These are phyloP conservation scores for Pseudogymnoascus sp. DNA, from an alignment of 2,329 filamentous ascomycete genomes.

Conservation along the genomic window DNA sequence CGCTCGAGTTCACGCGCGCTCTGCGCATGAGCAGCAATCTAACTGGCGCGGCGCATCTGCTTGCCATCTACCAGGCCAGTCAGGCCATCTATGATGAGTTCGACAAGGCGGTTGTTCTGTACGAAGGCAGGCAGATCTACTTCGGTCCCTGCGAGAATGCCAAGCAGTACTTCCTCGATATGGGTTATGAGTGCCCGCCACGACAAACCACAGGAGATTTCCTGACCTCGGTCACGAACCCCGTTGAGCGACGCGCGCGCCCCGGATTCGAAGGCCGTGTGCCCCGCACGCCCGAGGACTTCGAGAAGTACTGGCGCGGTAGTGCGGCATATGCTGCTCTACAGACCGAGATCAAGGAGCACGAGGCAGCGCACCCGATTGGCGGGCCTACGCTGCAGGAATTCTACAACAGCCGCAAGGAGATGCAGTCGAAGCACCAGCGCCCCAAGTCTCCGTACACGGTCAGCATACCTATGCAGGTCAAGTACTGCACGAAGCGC, in stretches of 20 bases:
- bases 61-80: slow-evolving; percentile 67
- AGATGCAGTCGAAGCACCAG: slow-evolving; percentile 40
- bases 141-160: slow-evolving; percentile 58
- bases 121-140: slow-evolving; percentile 65
- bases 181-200: slow-evolving; percentile 64
- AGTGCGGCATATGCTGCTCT: slow-evolving; percentile 37
- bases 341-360: slow-evolving; percentile 41
- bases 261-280: slow-evolving; percentile 49
- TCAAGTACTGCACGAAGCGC: slow-evolving; percentile 69
- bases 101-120: slow-evolving; percentile 61
- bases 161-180: slow-evolving; percentile 58
- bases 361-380: slow-evolving; percentile 37
- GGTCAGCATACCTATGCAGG: slow-evolving; percentile 65
- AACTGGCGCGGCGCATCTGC: slow-evolving; percentile 51
- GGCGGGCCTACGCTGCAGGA: slow-evolving; percentile 29
- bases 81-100: slow-evolving; percentile 62
- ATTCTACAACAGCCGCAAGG: slow-evolving; percentile 29
- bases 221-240: slow-evolving; percentile 65
- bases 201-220: slow-evolving; percentile 54
- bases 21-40: slow-evolving; percentile 59
- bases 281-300: slow-evolving; percentile 47
- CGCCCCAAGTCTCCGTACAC: slow-evolving; percentile 73
- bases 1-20: slow-evolving; percentile 63
- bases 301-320: slow-evolving; percentile 43
- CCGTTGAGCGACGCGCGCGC: slow-evolving; percentile 48